Percentiles rank a stretch among this genome's conserved stretches.
phyloP scores from a whole-genome alignment of 306 rosid species.

The Sphenostylis stenocarpa region DNA sequence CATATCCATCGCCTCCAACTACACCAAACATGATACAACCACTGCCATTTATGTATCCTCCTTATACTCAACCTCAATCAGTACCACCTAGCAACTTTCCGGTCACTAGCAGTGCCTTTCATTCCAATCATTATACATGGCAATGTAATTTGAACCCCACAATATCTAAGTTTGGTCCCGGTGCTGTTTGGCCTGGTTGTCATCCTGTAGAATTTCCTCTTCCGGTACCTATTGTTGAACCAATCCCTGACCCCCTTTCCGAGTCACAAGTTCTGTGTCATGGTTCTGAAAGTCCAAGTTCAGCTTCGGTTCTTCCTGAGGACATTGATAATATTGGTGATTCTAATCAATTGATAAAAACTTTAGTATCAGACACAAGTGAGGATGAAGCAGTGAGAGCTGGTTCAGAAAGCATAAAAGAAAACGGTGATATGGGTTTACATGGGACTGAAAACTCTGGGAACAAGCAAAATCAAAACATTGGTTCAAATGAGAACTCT shows the following conservation, averaged over 20 bases:
- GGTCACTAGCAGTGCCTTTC: constrained; percentile 68
- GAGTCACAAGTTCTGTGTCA: constrained; percentile 51
- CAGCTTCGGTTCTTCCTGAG: constrained; percentile 47
- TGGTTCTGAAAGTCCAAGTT: constrained; percentile 48
- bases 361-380: constrained; percentile 40
- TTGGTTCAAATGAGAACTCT: constrained; percentile 35
- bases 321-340: constrained; percentile 56
- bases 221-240: constrained; percentile 66
- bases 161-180: constrained; percentile 67
- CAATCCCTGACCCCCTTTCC: constrained; percentile 47
- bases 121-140: constrained; percentile 83
- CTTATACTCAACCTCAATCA: constrained; percentile 78
- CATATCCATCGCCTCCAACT: constrained; percentile 85
- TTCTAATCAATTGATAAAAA: constrained; percentile 46
- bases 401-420: constrained; percentile 51
- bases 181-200: constrained; percentile 72
- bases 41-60: constrained; percentile 79
- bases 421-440: constrained; percentile 52
- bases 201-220: constrained; percentile 82
- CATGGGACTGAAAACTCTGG: constrained; percentile 45
- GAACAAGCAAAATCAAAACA: constrained; percentile 33
- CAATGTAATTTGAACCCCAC: constrained; percentile 65
- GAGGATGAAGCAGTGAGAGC: constrained; percentile 47
- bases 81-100: constrained; percentile 73
- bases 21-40: constrained; percentile 95